Percentiles rank a stretch among this genome's conserved stretches.
These are phyloP conservation scores for Didymella glomerata DNA, from an alignment of 2,329 filamentous ascomycete genomes.

Conservation along the genomic window DNA sequence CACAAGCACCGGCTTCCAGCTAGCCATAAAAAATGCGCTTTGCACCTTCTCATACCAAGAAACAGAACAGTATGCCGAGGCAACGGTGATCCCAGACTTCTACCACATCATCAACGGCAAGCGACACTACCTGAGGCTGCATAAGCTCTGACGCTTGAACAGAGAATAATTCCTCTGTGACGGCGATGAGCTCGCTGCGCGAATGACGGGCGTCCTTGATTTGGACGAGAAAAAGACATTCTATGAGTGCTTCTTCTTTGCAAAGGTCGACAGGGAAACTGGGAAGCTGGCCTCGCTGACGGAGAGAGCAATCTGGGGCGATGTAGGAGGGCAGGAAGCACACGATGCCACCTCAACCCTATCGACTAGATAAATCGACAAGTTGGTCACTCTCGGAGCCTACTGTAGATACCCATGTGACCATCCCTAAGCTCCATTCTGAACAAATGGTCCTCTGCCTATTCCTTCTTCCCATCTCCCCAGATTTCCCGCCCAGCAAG, in stretches of 20 bases:
- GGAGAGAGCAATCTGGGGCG: neutral
- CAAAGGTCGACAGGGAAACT: neutral
- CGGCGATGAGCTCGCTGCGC: neutral
- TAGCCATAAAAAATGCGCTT: neutral
- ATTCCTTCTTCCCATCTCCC: too few relatives aligned
- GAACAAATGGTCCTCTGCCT: too few relatives aligned
- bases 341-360: neutral
- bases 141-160: too few relatives aligned
- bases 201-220: neutral
- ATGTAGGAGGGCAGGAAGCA: neutral
- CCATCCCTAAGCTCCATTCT: too few relatives aligned
- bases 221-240: neutral
- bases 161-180: conserved; percentile 1
- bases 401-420: too few relatives aligned
- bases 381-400: too few relatives aligned
- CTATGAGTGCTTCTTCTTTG: conserved; percentile 1
- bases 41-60: neutral
- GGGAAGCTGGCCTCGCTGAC: neutral
- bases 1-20: neutral
- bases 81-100: neutral
- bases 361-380: too few relatives aligned
- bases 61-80: neutral
- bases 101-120: conserved; percentile 8
- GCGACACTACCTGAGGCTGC: neutral
- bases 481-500: too few relatives aligned